Base-by-base conservation (phyloP, 106 monocot genomes). In the Hemerocallis citrina region DNA sequence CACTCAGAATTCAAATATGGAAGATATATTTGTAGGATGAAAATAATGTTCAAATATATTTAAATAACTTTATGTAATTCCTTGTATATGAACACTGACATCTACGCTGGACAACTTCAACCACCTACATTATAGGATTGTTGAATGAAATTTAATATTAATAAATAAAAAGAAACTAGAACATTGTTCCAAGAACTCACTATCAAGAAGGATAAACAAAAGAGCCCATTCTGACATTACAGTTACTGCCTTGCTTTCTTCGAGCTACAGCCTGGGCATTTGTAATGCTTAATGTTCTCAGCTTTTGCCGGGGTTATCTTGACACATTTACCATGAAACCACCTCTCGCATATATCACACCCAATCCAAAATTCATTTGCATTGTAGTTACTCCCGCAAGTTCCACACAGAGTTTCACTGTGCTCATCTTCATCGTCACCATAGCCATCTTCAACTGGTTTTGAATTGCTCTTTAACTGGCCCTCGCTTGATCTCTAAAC, bases 251-350 rank as follows among this genome's bases (percentile, higher is more conserved):
- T 71, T 38, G 49, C 69, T 33, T 75, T 75, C 69, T 79, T 86
- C 7, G 77, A 74, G 46, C 73, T 78, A 68, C 81, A 86, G 40
- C 67, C 66, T 6, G 78, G 86, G 55, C 81, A 81, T 34, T 81
- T 86, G 57, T 86, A 86, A 27, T 81, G 80, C 71, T 85, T 77
- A n/a, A 80, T 85, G 74, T 62, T 77, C 34, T 85, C 85, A 0
- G 81, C 81, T 63, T 86, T 86, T 2, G 80, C 77, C 0, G 85
- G 85, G 1, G 85, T 81, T 43, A 86, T 85, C 67, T 85, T 86
- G 54, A 86, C 81, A 41, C 81, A 86, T 50, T 81, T 86, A 3
- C 85, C 81, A 32, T 86, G 85, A 55, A 74, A 85, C 85, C 85
- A 85, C 69, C 73, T 76, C 68, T 85, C 85, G 45, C 85, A 85